Percentiles rank a stretch among this genome's conserved stretches.
Conservation (phyloP, 495 filamentous ascomycete species). For the Pyrenopolyporus hunteri region DNA sequence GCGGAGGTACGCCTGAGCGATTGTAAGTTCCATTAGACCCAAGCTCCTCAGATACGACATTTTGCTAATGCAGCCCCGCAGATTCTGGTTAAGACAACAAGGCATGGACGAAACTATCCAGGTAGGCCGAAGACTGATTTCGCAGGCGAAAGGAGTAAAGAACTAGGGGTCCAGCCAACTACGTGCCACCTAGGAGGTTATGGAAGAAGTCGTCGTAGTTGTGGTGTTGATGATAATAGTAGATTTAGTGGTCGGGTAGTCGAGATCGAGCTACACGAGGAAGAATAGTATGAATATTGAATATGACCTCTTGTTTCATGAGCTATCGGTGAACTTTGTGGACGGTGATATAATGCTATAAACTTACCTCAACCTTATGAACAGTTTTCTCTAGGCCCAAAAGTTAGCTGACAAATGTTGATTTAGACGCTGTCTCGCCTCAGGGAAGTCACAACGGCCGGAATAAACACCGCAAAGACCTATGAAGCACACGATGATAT, state of each 20-base stretch:
- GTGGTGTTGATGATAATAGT: conserved; percentile 5
- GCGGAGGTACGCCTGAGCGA: conserved; percentile 61
- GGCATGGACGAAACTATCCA: conserved; percentile 48
- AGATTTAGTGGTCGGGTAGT: conserved; percentile 27
- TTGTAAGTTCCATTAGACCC: conserved; percentile 42
- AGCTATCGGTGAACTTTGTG: too few relatives aligned
- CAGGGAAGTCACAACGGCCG: too few relatives aligned
- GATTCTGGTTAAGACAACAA: conserved; percentile 51
- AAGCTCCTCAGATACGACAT: not conserved
- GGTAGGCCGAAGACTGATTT: conserved; percentile 44
- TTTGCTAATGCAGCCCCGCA: conserved; percentile 16
- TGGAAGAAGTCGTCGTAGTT: conserved; percentile 10
- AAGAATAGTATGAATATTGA: not conserved
- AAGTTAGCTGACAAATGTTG: too few relatives aligned
- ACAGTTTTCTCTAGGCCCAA: too few relatives aligned
- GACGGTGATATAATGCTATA: too few relatives aligned
- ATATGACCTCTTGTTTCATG: not conserved
- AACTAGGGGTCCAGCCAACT: conserved; percentile 13
- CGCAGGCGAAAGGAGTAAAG: conserved; percentile 22
- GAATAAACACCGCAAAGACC: not conserved
- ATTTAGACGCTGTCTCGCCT: too few relatives aligned
- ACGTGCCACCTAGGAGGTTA: not conserved
- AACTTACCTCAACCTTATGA: too few relatives aligned
- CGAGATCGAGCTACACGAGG: not conserved
- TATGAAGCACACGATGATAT: conserved; percentile 10